Percentiles rank a stretch among this genome's conserved stretches.
phyloP scores from a whole-genome alignment of 1,284 basidiomycete species.

The Cutaneotrichosporon curvatum region DNA sequence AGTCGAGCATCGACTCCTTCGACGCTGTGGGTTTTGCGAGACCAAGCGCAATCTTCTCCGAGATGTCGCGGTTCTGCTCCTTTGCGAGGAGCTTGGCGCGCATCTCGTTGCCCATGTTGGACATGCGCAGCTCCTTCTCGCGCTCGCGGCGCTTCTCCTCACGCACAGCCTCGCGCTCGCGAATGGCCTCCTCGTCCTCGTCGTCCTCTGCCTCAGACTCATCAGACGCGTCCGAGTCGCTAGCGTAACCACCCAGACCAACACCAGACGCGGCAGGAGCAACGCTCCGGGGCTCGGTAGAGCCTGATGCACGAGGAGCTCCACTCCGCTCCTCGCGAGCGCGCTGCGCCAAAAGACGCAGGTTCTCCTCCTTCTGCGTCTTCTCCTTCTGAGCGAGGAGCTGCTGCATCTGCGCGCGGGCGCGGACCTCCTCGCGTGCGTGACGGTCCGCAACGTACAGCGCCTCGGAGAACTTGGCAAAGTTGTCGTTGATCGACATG shows the following conservation, averaged over 20 bases:
- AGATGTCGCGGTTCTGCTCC: constrained; percentile 96
- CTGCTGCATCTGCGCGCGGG: constrained; percentile 95
- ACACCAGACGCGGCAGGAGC: constrained; percentile 50
- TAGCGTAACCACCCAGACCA: constrained; percentile 78
- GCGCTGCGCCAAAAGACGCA: constrained; percentile 86
- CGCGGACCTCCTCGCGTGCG: constrained; percentile 94
- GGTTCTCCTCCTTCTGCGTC: constrained; percentile 89
- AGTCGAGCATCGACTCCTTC: constrained; percentile 95
- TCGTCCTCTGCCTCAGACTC: constrained; percentile 45
- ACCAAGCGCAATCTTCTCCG: constrained; percentile 96
- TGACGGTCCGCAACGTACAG: constrained; percentile 95
- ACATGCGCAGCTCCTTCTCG: constrained; percentile 97
- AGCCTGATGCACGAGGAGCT: neutral
- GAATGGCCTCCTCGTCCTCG: constrained; percentile 74
- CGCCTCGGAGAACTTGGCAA: constrained; percentile 97
- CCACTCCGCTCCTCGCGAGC: constrained; percentile 81
- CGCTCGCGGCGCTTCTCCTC: constrained; percentile 85
- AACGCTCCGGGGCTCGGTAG: constrained; percentile 45
- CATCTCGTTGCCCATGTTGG: constrained; percentile 96
- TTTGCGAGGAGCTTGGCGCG: constrained; percentile 86
- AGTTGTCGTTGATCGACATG: constrained; percentile 98
- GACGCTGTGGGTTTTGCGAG: constrained; percentile 91
- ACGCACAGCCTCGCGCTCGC: constrained; percentile 82
- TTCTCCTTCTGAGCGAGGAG: constrained; percentile 98
- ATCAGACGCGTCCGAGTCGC: constrained; percentile 49